Percentiles rank a stretch among this genome's conserved stretches.
These are phyloP conservation scores for Brassica napus DNA, from an alignment of 345 rosid genomes.

Conservation along the genomic window DNA sequence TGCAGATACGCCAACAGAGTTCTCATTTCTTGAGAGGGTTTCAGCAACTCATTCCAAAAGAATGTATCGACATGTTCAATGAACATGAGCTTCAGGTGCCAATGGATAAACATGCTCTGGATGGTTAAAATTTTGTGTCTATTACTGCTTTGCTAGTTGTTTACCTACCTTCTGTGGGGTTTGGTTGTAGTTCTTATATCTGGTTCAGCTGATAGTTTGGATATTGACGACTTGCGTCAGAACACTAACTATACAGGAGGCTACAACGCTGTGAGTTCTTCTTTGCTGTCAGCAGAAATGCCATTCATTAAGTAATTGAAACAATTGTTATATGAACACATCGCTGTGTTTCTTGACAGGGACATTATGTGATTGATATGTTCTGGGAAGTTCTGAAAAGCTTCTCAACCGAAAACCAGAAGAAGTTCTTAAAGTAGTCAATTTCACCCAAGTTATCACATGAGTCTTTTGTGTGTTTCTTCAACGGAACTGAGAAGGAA, in stretches of 20 bases:
- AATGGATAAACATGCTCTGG: neutral
- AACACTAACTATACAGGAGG: conserved; percentile 90
- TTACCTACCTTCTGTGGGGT: conserved; percentile 7
- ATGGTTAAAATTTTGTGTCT: neutral
- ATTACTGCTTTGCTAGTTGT: conserved; percentile 16
- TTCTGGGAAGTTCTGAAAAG: conserved; percentile 95
- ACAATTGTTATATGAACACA: conserved; percentile 21
- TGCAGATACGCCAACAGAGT: conserved; percentile 95
- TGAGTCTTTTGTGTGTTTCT: conserved; percentile 1
- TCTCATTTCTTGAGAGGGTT: conserved; percentile 89
- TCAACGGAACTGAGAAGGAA: conserved; percentile 16
- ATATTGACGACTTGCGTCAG: conserved; percentile 82
- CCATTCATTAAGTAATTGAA: neutral
- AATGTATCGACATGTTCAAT: conserved; percentile 96
- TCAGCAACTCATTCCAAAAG: conserved; percentile 92
- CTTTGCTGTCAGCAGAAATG: conserved; percentile 25
- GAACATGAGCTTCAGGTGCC: conserved; percentile 98
- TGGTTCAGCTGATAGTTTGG: conserved; percentile 97
- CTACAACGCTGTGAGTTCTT: conserved; percentile 64
- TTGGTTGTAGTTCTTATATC: conserved; percentile 79
- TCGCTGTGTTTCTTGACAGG: conserved; percentile 52
- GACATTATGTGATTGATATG: conserved; percentile 91
- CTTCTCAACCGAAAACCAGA: conserved; percentile 78
- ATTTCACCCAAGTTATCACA: neutral
- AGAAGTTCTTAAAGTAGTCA: conserved; percentile 88